Evolutionary conservation across 805 yeast species (phyloP).

Genomic region (Sugiyamaella mastotermitis): DNA sequence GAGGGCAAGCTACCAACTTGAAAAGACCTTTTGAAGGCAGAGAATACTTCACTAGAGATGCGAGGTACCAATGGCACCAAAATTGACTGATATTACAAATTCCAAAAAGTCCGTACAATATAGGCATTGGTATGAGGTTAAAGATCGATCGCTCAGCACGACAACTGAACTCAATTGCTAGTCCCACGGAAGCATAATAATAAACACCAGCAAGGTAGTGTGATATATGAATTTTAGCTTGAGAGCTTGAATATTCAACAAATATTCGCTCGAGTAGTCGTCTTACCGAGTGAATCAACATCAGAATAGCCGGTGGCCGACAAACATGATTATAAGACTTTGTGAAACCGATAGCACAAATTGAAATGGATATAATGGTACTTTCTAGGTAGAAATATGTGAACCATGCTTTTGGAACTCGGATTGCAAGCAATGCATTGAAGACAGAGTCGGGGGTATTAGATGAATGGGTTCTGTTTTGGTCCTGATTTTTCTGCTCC

Average conservation of each 20-base stretch:
- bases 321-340: too few species aligned
- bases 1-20: slow-evolving; percentile 47
- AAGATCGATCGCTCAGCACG: slow-evolving; percentile 1
- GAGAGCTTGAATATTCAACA: slow-evolving; percentile 35
- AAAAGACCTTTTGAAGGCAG: slow-evolving; percentile 43
- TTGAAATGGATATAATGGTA: neutral
- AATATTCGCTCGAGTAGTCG: slow-evolving; percentile 44
- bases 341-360: too few species aligned
- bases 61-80: slow-evolving; percentile 42
- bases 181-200: slow-evolving; percentile 36
- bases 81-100: slow-evolving; percentile 42
- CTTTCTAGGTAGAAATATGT: slow-evolving; percentile 28
- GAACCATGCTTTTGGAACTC: slow-evolving; percentile 31
- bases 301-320: too few species aligned
- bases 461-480: neutral
- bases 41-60: slow-evolving; percentile 47
- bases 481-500: neutral
- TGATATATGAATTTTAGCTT: slow-evolving; percentile 46
- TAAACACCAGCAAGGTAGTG: slow-evolving; percentile 55
- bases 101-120: slow-evolving; percentile 22
- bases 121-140: neutral
- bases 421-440: slow-evolving; percentile 10
- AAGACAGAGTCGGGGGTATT: too few species aligned
- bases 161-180: slow-evolving; percentile 3
- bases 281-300: slow-evolving; percentile 41